phyloP scores from a whole-genome alignment of 2,329 filamentous ascomycete species.

The Chaetomium globosum region DNA sequence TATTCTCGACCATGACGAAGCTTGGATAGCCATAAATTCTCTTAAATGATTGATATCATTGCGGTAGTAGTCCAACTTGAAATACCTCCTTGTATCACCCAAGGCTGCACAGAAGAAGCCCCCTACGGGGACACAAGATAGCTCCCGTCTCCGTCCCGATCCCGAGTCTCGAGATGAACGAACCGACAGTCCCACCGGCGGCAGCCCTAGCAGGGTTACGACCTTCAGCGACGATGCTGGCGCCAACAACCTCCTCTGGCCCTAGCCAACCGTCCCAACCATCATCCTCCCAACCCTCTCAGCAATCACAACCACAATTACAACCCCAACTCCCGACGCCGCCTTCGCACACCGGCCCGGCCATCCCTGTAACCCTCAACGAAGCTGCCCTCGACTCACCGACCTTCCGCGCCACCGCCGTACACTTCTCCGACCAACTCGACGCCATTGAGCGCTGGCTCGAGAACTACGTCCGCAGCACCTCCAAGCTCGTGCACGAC shows the following conservation, averaged over 20 bases:
- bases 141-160: too few species aligned
- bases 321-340: slow-evolving; percentile 27
- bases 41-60: neutral
- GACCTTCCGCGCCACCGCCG: slow-evolving; percentile 83
- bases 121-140: neutral
- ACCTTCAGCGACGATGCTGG: slow-evolving; percentile 21
- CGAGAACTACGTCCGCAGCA: slow-evolving; percentile 59
- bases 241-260: slow-evolving; percentile 7
- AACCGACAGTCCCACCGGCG: slow-evolving; percentile 27
- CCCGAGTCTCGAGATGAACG: slow-evolving; percentile 22
- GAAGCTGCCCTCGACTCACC: slow-evolving; percentile 96
- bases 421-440: slow-evolving; percentile 89
- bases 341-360: slow-evolving; percentile 41
- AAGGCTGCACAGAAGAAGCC: neutral
- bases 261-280: slow-evolving; percentile 18
- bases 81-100: neutral
- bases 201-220: slow-evolving; percentile 22
- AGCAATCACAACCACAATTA: slow-evolving; percentile 1
- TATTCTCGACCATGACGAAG: neutral
- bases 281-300: slow-evolving; percentile 13
- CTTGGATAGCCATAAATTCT: neutral
- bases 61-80: neutral
- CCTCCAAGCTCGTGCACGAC: slow-evolving; percentile 60
- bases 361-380: slow-evolving; percentile 79
- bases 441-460: slow-evolving; percentile 93